Evolutionary conservation across 2,329 filamentous ascomycete genomes (phyloP), one percentile per base, ranked within the genome.

Genomic region (Pseudogymnoascus sp.): DNA sequence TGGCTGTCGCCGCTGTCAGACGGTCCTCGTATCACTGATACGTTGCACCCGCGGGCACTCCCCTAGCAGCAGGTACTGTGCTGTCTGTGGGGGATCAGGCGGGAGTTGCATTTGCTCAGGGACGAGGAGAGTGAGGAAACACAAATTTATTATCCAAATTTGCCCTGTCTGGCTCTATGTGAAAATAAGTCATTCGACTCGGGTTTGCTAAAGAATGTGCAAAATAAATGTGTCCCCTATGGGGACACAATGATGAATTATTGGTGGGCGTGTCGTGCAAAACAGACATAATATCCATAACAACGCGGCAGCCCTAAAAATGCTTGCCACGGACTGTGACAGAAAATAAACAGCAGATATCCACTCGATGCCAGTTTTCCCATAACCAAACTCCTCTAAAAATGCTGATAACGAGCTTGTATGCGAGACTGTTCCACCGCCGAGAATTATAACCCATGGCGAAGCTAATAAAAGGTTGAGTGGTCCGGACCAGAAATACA

Each of bases 201-300:
- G 43, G 25, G 25, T 30, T 50, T 50, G 22, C 22, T 50, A 50
- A 50, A 50, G 43, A 50, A 50, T 50, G 22, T 50, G 2, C 22
- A 50, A 50, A 50, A 50, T 50, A 50, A 50, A 50, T 50, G 43
- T 50, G 43, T 22, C 43, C 11, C 39, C 43, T 50, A 30, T 30
- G 43, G 25, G 25, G 25, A 18, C 43, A 50, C 43, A 6, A 30
- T 22, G 14, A 12, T 30, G 43, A 50, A 50, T 50, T 50, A 50
- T 5, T 30, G 43, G 25, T 50, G 43, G 25, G 43, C 43, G 22
- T 50, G 43, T 15, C 43, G 22, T 50, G 43, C 25, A 50, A 18
- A 50, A 50, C 25, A 50, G 43, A 50, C 14, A 11, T 7, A 50
- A 8, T 50, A 30, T 50, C 43, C 25, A 18, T 50, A 50, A 47